Evolutionary conservation across 2,329 filamentous ascomycete species (phyloP).

Genomic region (Sphaerostilbella broomeana): DNA sequence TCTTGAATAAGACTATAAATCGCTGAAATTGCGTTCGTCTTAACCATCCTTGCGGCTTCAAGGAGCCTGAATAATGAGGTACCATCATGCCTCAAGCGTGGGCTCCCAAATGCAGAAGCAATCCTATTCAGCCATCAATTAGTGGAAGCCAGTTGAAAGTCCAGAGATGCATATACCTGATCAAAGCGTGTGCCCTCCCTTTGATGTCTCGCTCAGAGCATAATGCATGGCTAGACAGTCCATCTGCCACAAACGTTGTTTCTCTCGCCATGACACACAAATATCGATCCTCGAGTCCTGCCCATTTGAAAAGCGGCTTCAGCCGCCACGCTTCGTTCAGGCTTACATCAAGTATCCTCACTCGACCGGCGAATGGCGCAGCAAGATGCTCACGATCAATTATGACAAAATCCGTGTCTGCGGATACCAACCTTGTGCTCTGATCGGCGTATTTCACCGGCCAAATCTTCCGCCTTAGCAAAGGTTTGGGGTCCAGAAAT

Average conservation of each 20-base stretch:
- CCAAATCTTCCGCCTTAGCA: conserved; percentile 16
- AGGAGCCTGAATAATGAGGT: conserved; percentile 14
- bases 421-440: conserved; percentile 11
- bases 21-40: conserved; percentile 26
- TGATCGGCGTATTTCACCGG: conserved; percentile 21
- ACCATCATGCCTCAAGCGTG: conserved; percentile 6
- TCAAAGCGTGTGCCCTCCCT: conserved; percentile 25
- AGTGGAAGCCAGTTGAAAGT: not conserved
- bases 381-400: conserved; percentile 26
- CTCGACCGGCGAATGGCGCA: conserved; percentile 21
- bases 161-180: conserved; percentile 21
- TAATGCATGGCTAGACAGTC: conserved; percentile 16
- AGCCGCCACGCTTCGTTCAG: conserved; percentile 27
- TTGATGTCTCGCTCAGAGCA: conserved; percentile 22
- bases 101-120: conserved; percentile 19
- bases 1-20: conserved; percentile 24
- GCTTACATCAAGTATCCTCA: conserved; percentile 30
- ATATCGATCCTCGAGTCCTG: conserved; percentile 24
- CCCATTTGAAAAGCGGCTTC: conserved; percentile 29
- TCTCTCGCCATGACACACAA: conserved; percentile 29
- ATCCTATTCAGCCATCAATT: conserved; percentile 15
- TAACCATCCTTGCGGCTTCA: conserved; percentile 18
- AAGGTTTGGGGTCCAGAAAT: conserved; percentile 1
- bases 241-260: conserved; percentile 22
- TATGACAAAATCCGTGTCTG: conserved; percentile 26